Base-by-base conservation (phyloP, 2,329 filamentous ascomycete species). In the Emericellopsis cladophorae region DNA sequence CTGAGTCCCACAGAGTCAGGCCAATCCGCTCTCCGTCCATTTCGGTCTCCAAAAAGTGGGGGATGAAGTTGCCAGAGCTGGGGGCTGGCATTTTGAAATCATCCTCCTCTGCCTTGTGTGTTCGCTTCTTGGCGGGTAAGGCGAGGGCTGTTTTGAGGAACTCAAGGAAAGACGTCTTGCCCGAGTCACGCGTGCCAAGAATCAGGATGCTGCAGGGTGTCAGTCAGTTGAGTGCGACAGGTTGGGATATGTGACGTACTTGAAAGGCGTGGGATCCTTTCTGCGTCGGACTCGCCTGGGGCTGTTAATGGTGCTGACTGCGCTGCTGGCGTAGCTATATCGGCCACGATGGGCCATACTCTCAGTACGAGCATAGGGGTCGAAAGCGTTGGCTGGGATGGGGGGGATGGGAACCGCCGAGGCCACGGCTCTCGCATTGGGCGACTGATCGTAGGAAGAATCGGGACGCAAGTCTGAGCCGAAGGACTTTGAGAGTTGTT, bases 261-360 rank as follows among this genome's bases (percentile, higher is more conserved):
- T 98, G 76, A 96, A 95, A 1, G 92, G 88, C 10, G 90, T 95
- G 8, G 92, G 92, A 56, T 98, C 92, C 70, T 95, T 96, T 67
- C 92, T 81, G 68, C 90, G 83, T 53, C 92, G 81, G 49, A 96
- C 81, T 57, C 89, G 80, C 49, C 92, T 80, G 47, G 92, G 90
- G 60, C 84, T 95, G 67, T 95, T 95, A 66, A 95, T 79, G 45
- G 86, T 84, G 68, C 86, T 95, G 49, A 90, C 76, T 41, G 85
- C 83, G 62, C 84, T 93, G 66, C 85, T 94, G 43, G 90, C 88
- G 64, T 95, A 96, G 66, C 89, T 95, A 65, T 94, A 95, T 49
- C 92, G 84, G 45, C 90, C 88, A 51, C 92, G 87, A 62, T 96
- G 82, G 51, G 90, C 89, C 86, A 96, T 95, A 71, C 90, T 95